phyloP scores from a whole-genome alignment of 768 basidiomycete species.

The Mycena galericulata region DNA sequence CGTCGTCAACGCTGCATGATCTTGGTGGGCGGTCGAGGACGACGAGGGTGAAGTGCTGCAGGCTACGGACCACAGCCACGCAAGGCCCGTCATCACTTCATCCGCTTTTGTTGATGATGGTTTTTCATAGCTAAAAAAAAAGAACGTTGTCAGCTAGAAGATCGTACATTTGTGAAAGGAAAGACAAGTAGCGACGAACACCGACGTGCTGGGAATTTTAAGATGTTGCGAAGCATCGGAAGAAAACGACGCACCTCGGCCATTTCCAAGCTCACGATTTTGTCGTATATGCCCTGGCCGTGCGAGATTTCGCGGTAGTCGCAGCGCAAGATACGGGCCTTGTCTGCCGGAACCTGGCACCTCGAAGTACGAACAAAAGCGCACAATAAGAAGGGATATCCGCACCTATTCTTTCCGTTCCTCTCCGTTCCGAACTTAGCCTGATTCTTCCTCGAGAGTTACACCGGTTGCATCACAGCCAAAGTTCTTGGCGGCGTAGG shows the following conservation, averaged over 20 bases:
- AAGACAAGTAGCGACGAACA: no score
- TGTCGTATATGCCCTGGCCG: conserved; percentile 80
- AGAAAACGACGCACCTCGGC: conserved; percentile 51
- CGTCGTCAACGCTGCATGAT: no score
- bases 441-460: conserved; percentile 91
- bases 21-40: no score
- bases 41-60: no score
- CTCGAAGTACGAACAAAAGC: conserved; percentile 8
- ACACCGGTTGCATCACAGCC: conserved; percentile 97
- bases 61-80: no score
- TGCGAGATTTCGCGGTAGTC: conserved; percentile 94
- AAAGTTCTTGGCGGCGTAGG: conserved; percentile 97
- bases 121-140: no score
- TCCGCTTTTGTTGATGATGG: no score
- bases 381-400: not conserved
- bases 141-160: no score
- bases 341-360: conserved; percentile 61
- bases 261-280: conserved; percentile 98
- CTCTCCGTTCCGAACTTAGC: conserved; percentile 92
- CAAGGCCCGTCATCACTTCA: no score
- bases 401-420: conserved; percentile 81
- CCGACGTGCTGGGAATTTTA: conserved; percentile 83
- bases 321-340: conserved; percentile 91
- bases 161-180: no score
- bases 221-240: no score